Percentiles rank a stretch among this genome's conserved stretches.
phyloP scores from a whole-genome alignment of 1,139 yeast genomes.

The Suhomyces atakaporum region DNA sequence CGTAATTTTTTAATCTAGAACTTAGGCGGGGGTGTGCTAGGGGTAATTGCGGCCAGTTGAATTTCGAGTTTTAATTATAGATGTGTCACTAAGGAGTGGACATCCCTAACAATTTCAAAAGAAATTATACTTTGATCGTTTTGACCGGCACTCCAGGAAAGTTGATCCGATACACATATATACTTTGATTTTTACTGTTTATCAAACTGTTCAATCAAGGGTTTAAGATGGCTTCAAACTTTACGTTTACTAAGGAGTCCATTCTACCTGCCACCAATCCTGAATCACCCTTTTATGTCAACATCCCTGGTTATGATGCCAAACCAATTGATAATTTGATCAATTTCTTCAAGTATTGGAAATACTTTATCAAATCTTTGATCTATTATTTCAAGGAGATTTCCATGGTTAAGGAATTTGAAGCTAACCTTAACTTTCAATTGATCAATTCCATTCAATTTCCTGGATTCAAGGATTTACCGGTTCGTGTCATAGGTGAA shows the following conservation, averaged over 20 bases:
- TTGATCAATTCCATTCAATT: slow-evolving; percentile 62
- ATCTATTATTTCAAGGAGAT: slow-evolving; percentile 63
- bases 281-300: slow-evolving; percentile 42
- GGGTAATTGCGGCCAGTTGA: not conserved
- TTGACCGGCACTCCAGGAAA: not conserved
- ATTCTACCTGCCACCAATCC: slow-evolving; percentile 40
- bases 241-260: slow-evolving; percentile 29
- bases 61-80: not conserved
- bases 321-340: slow-evolving; percentile 54
- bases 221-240: slow-evolving; percentile 8
- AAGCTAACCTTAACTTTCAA: slow-evolving; percentile 63
- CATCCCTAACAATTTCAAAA: no score
- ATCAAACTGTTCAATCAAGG: not conserved
- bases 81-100: no score
- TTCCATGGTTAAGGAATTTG: slow-evolving; percentile 66
- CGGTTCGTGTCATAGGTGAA: slow-evolving; percentile 22
- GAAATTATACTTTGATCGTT: not conserved
- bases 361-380: slow-evolving; percentile 63
- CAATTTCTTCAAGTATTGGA: slow-evolving; percentile 69
- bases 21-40: slow-evolving; percentile 8
- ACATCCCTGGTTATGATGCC: slow-evolving; percentile 42
- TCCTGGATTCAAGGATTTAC: slow-evolving; percentile 47
- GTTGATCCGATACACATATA: slow-evolving; percentile 3
- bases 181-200: not conserved
- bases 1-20: slow-evolving; percentile 6